A percentile compares a stretch with the other conserved stretches of the same genome.
phyloP scores from a whole-genome alignment of 768 basidiomycete genomes.

The Clitopilus hobsonii region DNA sequence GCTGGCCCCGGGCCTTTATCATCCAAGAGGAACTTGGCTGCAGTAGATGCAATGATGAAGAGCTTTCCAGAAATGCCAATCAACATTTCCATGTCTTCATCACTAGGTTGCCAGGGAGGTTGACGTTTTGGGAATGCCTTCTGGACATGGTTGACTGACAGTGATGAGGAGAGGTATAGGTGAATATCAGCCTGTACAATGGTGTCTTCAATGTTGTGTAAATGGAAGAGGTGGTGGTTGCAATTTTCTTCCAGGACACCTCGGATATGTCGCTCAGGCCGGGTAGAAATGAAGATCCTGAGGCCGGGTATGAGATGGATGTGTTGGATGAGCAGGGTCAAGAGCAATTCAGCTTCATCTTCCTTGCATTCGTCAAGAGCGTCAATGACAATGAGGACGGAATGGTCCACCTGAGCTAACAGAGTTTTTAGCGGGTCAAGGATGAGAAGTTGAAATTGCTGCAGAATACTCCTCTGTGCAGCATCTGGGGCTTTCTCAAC shows the following conservation, averaged over 20 bases:
- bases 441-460: background rate
- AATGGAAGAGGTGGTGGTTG: background rate
- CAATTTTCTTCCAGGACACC: background rate
- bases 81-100: background rate
- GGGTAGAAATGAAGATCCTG: background rate
- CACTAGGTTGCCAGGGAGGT: background rate
- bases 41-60: background rate
- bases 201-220: background rate
- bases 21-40: background rate
- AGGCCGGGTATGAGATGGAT: background rate
- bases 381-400: slow-evolving; percentile 2
- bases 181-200: slow-evolving; percentile 1
- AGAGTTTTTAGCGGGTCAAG: background rate
- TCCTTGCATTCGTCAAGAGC: slow-evolving; percentile 3
- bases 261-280: background rate
- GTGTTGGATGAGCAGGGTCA: background rate
- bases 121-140: background rate
- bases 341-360: background rate
- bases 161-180: background rate
- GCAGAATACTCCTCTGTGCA: background rate
- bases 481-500: background rate
- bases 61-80: background rate
- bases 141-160: background rate
- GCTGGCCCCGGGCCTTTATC: background rate
- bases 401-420: background rate